These are phyloP conservation scores for Ricinus communis DNA, from an alignment of 345 rosid species.

Conservation along the genomic window DNA sequence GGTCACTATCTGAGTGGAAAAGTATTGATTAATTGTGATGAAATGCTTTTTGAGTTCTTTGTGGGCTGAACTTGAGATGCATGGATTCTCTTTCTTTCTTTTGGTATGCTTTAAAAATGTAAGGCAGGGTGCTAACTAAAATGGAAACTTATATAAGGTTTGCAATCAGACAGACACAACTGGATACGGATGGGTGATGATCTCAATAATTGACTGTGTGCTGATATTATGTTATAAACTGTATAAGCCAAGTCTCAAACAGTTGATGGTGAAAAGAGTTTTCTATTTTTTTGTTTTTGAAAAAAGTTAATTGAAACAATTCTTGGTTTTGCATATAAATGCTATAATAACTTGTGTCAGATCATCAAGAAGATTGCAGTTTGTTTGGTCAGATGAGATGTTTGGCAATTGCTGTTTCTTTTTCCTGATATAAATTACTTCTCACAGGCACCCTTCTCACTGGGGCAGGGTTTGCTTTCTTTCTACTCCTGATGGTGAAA, in stretches of 20 bases:
- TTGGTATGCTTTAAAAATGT: neutral
- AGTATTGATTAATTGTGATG: neutral
- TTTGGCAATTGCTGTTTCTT: neutral
- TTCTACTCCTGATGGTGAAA: slow-evolving; percentile 96
- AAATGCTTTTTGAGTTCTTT: neutral
- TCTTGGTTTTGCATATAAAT: neutral
- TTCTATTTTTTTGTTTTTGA: neutral
- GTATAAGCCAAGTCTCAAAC: neutral
- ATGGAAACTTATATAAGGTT: neutral
- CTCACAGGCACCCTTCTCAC: slow-evolving; percentile 86
- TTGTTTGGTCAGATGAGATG: neutral
- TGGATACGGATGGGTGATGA: neutral
- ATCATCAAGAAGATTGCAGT: neutral
- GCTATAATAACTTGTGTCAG: neutral
- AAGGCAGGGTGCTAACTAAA: neutral
- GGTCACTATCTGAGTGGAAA: neutral
- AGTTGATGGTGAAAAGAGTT: neutral
- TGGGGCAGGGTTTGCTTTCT: slow-evolving; percentile 96
- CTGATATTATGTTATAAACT: neutral
- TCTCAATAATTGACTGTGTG: neutral
- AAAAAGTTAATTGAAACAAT: neutral
- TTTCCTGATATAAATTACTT: slow-evolving; percentile 27
- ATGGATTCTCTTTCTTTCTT: neutral
- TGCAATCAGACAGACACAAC: neutral
- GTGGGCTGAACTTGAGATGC: neutral